A percentile compares a stretch with the other conserved stretches of the same genome.
These are phyloP conservation scores for Aquilaria agallochum DNA, from an alignment of 441 rosid species.

Conservation along the genomic window DNA sequence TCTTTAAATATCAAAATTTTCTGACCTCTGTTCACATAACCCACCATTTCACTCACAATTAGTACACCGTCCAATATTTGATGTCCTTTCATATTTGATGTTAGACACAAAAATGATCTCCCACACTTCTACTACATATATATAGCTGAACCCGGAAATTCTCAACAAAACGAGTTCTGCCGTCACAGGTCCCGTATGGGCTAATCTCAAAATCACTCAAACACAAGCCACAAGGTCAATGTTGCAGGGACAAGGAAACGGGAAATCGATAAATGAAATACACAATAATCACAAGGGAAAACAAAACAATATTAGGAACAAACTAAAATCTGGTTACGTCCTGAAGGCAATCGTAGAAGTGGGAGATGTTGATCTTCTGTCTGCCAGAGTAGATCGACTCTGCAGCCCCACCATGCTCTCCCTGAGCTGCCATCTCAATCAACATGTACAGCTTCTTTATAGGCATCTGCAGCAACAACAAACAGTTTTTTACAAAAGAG, in stretches of 20 bases:
- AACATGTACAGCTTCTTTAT: slow-evolving; percentile 86
- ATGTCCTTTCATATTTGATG: too few species aligned
- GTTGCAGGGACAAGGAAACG: background rate
- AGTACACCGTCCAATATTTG: too few species aligned
- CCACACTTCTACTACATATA: too few species aligned
- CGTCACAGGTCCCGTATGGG: background rate
- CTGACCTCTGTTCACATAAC: too few species aligned
- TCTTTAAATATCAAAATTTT: too few species aligned
- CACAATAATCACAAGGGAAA: background rate
- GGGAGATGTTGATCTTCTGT: slow-evolving; percentile 60
- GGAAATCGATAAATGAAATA: background rate
- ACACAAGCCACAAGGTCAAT: background rate
- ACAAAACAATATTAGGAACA: background rate
- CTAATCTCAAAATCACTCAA: background rate
- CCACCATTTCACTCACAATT: too few species aligned
- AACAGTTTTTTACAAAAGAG: background rate
- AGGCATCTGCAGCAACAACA: slow-evolving; percentile 46
- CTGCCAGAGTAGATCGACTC: slow-evolving; percentile 63
- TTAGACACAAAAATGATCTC: too few species aligned
- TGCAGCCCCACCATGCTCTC: slow-evolving; percentile 68
- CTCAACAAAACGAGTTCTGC: background rate
- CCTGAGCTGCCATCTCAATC: slow-evolving; percentile 93
- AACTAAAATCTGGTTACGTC: slow-evolving; percentile 55
- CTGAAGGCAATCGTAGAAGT: slow-evolving; percentile 73
- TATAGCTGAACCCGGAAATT: too few species aligned